Conservation (phyloP, 345 rosid species). For the Eucalyptus shirleyi region DNA sequence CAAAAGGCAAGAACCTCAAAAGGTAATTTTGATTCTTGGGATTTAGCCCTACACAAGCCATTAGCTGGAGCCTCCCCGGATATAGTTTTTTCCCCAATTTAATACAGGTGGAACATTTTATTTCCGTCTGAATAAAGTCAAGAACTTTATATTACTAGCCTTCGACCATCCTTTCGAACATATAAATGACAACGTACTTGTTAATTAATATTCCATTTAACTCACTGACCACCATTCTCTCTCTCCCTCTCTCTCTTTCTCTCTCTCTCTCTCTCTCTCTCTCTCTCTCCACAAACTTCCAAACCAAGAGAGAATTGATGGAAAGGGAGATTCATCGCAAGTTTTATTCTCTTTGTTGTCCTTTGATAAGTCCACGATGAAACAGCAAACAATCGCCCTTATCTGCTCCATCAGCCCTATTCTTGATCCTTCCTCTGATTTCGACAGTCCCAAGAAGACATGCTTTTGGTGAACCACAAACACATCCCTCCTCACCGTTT, state of each 20-base stretch:
- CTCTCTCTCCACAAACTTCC: conserved; percentile 57
- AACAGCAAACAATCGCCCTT: not conserved
- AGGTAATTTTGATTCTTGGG: conserved; percentile 29
- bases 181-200: conserved; percentile 8
- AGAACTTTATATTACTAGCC: conserved; percentile 13
- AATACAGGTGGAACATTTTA: not conserved
- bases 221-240: conserved; percentile 31
- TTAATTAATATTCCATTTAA: conserved; percentile 10
- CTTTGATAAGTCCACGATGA: not conserved
- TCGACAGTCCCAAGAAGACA: not conserved
- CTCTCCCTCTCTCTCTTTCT: conserved; percentile 2
- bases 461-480: not conserved
- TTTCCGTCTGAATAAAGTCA: conserved; percentile 41
- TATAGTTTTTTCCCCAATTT: not conserved
- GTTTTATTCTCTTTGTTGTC: conserved; percentile 27
- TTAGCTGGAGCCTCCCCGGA: conserved; percentile 39
- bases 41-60: conserved; percentile 38
- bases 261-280: conserved; percentile 1
- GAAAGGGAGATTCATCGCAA: conserved; percentile 60
- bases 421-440: not conserved
- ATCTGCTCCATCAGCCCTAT: not conserved
- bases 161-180: conserved; percentile 15
- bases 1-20: conserved; percentile 28
- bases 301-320: conserved; percentile 72
- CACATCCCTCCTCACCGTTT: not conserved